Evolutionary conservation across 768 basidiomycete genomes (phyloP), one percentile per base, ranked within the genome.

Genomic region (Hydnum rufescens): DNA sequence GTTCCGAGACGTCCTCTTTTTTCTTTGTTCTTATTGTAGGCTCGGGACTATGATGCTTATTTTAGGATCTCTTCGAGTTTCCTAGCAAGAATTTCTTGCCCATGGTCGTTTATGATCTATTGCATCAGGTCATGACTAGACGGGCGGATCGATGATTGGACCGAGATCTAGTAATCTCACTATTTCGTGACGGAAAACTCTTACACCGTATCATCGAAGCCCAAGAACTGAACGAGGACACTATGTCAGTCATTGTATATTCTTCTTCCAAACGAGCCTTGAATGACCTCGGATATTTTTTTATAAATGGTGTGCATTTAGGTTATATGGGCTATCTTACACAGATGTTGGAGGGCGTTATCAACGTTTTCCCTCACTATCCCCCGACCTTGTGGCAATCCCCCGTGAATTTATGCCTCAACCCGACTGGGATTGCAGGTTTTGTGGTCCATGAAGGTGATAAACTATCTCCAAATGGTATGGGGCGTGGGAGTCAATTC

Each of bases 41-140:
- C 8, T 39, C 8, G 8, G 34, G 34, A 19, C 34, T 39, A 8
- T 8, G 34, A 39, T 39, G n/a, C 28, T 3, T 0, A 5, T n/a
- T 1, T 6, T 59, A 93, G 89, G 84, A 92, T 59, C 71, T 96
- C 70, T 96, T 96, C 63, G 80, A 83, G 55, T 95, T 82, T 60
- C 90, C 92, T 0, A 87, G 86, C 81, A 96, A 99, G 66, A 96
- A 97, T 62, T 97, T 97, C 64, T 67, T 97, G 29, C 95, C 97
- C 63, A 89, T 86, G 60, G 82, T 90, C 29, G 89, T 95, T 18
- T 97, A 97, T 62, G 95, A 99, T 63, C 70, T 95, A 54, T 71
- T 97, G 1, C 95, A 97, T 62, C 95, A 97, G 64, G 80, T 97
- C 43, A 72, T 99, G 52, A 92, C 85, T 1, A 92, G 89, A 13